These are phyloP conservation scores for Nelumbo lutea DNA, from an alignment of 164 flowering plant species.

Conservation along the genomic window DNA sequence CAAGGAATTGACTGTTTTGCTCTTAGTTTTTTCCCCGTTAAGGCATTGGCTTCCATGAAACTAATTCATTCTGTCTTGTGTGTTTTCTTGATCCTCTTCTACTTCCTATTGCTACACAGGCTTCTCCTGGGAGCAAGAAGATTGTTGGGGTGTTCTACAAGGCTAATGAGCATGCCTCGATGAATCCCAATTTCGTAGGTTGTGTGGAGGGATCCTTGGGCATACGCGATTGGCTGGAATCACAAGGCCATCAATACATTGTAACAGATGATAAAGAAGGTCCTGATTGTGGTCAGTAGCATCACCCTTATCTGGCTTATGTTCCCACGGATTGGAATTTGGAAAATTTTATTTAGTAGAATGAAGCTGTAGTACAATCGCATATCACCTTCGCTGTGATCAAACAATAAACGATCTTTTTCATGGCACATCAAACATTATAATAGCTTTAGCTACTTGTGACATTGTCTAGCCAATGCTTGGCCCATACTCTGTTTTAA, in stretches of 20 bases:
- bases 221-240: constrained; percentile 85
- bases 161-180: constrained; percentile 76
- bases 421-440: no score
- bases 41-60: background rate
- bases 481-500: no score
- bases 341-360: background rate
- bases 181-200: constrained; percentile 89
- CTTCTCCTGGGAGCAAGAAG: constrained; percentile 76
- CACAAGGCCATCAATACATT: constrained; percentile 94
- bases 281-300: constrained; percentile 65
- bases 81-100: background rate
- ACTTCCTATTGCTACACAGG: constrained; percentile 31
- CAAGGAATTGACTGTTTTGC: background rate
- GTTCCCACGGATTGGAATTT: background rate
- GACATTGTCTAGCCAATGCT: no score
- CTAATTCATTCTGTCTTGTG: background rate
- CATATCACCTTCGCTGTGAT: no score
- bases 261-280: constrained; percentile 99
- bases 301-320: background rate
- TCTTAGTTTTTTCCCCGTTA: background rate
- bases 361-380: no score
- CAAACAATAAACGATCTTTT: no score
- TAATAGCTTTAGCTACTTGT: no score
- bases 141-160: constrained; percentile 98
- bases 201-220: constrained; percentile 81